Base-by-base conservation (phyloP, 352 stramenopile genomes). In the Phytopythium helicoides region DNA sequence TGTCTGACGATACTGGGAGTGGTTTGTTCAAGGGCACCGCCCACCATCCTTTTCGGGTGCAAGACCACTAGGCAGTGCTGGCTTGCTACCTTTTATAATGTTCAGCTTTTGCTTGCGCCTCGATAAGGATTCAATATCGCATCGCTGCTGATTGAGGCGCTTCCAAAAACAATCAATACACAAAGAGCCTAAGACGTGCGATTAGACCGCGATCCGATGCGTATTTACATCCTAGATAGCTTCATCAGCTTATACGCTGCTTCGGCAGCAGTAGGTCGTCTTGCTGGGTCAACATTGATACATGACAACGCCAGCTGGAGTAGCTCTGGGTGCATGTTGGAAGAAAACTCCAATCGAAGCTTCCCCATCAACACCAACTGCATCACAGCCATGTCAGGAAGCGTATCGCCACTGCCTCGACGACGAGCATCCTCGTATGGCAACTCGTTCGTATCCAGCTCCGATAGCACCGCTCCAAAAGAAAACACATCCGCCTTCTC, bases 401-500 rank as follows among this genome's bases (percentile, higher is more conserved):
- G 62, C 7, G 56, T 44, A 2, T 56, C 48, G 23, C 64, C 64
- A 10, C 60, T 70, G n/a, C 65, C 63, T 2, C 54, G 62, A 47
- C 55, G 22, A 52, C 64, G 76, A 47, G 62, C 63, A 18, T 52
- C 56, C 19, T 71, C 55, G 36, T 68, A 72, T 7, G 63, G 63
- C 6, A 72, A 59, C 22, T 72, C 61, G 26, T 72, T 56, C 16
- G 62, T 54, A 39, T 72, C 63, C 38, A 72, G 28, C 44, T 72
- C 63, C 10, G 54, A 62, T 7, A 72, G 55, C 34, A 72, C 54
- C 21, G 68, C 44, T n/a, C 63, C 63, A 11, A 72, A 67, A 5
- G 63, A 72, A 23, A 68, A 72, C 10, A 72, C 19, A 31, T 72
- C 63, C 4, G 60, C 63, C 48, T 68, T 64, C 23, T 72, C 58